Conservation (phyloP, 2,329 filamentous ascomycete genomes). For the Aureobasidium mangrovei region DNA sequence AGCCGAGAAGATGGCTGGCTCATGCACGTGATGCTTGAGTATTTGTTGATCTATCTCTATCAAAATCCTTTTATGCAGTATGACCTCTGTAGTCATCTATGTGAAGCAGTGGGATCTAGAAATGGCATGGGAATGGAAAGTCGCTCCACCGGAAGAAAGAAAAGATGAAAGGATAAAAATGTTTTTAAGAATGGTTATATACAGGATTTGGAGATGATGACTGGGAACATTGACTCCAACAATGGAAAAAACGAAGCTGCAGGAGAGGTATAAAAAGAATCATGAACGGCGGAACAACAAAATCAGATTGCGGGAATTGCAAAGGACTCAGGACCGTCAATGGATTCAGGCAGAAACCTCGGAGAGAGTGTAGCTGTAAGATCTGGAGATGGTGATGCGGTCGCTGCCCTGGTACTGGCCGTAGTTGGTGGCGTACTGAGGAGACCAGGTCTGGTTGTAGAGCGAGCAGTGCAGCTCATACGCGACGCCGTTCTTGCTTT, state of each 20-base stretch:
- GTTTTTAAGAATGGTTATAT: too few species aligned
- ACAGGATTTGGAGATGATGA: not conserved
- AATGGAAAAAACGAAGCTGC: not conserved
- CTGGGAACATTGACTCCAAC: not conserved
- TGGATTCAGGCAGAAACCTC: not conserved
- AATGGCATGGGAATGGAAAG: too few species aligned
- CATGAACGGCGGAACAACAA: not conserved
- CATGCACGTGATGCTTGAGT: not conserved
- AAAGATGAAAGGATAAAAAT: too few species aligned
- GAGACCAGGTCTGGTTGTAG: conserved; percentile 24
- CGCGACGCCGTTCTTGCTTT: conserved; percentile 30
- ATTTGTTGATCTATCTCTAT: not conserved
- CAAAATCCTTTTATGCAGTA: too few species aligned
- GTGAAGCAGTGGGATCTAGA: too few species aligned
- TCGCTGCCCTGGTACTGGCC: conserved; percentile 16
- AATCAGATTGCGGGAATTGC: not conserved
- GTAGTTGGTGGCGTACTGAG: conserved; percentile 19
- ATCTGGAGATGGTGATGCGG: conserved; percentile 15
- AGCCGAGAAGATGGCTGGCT: not conserved
- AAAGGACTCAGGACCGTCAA: not conserved
- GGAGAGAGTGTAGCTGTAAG: conserved; percentile 15
- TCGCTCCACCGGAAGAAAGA: too few species aligned
- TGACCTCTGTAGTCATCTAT: too few species aligned
- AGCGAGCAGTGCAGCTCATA: conserved; percentile 33
- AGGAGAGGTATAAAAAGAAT: not conserved